phyloP scores from a whole-genome alignment of 352 stramenopile species.

The Globisporangium solare region DNA sequence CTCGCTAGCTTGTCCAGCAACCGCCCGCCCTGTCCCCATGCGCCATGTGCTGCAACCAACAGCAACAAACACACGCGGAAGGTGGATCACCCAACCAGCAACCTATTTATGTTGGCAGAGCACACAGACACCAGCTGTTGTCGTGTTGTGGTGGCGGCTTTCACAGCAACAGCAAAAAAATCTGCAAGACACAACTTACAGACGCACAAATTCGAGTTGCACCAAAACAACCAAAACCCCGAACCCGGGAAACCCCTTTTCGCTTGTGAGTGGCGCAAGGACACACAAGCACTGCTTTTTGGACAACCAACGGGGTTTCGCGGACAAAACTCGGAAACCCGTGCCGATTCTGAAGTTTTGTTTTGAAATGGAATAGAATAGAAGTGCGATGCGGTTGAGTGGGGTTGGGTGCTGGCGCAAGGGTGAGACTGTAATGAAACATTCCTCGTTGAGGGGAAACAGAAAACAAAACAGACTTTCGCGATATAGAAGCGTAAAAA shows the following conservation, averaged over 20 bases:
- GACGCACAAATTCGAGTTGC: background rate
- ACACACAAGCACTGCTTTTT: background rate
- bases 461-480: conserved; percentile 3
- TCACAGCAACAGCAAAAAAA: no score
- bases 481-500: background rate
- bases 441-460: no score
- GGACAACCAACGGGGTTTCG: background rate
- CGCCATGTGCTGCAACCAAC: background rate
- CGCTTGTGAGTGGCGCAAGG: background rate
- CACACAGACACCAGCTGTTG: conserved; percentile 4
- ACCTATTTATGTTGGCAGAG: conserved; percentile 13
- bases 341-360: no score
- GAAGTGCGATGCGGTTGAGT: no score
- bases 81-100: background rate
- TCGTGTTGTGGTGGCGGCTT: conserved; percentile 5
- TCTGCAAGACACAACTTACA: no score
- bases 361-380: no score
- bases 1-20: no score
- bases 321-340: background rate
- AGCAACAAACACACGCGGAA: conserved; percentile 3
- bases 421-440: background rate
- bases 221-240: background rate
- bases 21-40: background rate
- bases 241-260: background rate
- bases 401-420: conserved; percentile 8